phyloP scores from a whole-genome alignment of 192 early-diverging fungal species.

The Geranomyces michiganensis region DNA sequence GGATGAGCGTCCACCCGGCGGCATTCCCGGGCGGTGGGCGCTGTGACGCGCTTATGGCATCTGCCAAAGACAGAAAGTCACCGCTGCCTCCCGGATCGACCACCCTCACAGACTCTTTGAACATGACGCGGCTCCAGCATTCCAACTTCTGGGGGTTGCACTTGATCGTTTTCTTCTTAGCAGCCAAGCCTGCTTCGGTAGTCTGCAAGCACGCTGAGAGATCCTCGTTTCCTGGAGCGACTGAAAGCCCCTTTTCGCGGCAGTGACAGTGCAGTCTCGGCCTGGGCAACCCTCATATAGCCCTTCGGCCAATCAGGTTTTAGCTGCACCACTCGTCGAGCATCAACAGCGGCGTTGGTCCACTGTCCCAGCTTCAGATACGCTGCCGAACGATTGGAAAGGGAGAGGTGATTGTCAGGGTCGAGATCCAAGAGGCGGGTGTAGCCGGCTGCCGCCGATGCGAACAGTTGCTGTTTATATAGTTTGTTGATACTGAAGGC shows the following conservation, averaged over 20 bases:
- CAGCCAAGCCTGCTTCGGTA: slow-evolving; percentile 1
- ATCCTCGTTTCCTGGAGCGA: neutral
- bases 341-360: neutral
- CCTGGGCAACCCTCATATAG: neutral
- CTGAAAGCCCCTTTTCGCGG: neutral
- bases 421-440: neutral
- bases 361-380: neutral
- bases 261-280: neutral
- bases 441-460: neutral
- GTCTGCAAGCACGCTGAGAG: neutral
- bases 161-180: neutral
- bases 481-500: neutral
- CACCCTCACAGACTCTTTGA: neutral
- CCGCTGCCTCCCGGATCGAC: slow-evolving; percentile 8
- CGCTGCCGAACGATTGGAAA: slow-evolving; percentile 1
- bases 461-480: neutral
- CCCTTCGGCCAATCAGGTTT: slow-evolving; percentile 5
- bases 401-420: neutral
- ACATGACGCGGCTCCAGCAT: slow-evolving; percentile 7
- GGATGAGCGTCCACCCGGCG: slow-evolving; percentile 3
- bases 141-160: slow-evolving; percentile 4
- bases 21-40: slow-evolving; percentile 1
- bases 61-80: neutral
- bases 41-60: neutral
- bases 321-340: neutral